Conservation (phyloP, 129 eudicot genomes). For the Sambucus nigra region DNA sequence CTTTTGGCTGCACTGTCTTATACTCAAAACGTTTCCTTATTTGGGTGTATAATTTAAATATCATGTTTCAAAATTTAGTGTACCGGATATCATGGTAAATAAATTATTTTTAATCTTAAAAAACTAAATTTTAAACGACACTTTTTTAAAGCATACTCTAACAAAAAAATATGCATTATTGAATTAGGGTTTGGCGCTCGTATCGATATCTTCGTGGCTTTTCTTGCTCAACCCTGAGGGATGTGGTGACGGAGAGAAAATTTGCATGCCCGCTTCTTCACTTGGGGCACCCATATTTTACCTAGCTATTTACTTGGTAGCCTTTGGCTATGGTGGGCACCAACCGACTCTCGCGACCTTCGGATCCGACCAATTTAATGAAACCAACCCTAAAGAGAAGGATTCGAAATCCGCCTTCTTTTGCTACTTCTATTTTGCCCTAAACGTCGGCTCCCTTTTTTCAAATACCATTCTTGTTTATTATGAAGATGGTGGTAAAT, state of each 20-base stretch:
- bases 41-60: neutral
- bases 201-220: slow-evolving; percentile 63
- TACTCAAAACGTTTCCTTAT: neutral
- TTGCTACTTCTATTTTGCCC: slow-evolving; percentile 72
- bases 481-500: slow-evolving; percentile 62
- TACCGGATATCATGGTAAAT: no score
- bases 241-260: slow-evolving; percentile 56
- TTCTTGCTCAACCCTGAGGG: slow-evolving; percentile 56
- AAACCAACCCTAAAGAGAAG: slow-evolving; percentile 28
- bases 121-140: no score
- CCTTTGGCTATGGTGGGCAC: slow-evolving; percentile 90
- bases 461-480: slow-evolving; percentile 74
- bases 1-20: neutral
- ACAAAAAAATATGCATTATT: neutral
- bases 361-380: slow-evolving; percentile 83
- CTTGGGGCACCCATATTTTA: slow-evolving; percentile 40
- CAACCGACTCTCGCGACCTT: slow-evolving; percentile 84
- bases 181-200: slow-evolving; percentile 47
- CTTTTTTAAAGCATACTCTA: neutral
- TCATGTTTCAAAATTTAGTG: neutral
- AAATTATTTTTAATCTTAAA: no score
- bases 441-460: slow-evolving; percentile 65
- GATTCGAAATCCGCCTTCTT: slow-evolving; percentile 49
- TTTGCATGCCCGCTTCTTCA: slow-evolving; percentile 32
- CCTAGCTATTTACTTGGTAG: slow-evolving; percentile 67